Base-by-base conservation (phyloP, 2,329 filamentous ascomycete genomes). In the Fusarium multiceps region DNA sequence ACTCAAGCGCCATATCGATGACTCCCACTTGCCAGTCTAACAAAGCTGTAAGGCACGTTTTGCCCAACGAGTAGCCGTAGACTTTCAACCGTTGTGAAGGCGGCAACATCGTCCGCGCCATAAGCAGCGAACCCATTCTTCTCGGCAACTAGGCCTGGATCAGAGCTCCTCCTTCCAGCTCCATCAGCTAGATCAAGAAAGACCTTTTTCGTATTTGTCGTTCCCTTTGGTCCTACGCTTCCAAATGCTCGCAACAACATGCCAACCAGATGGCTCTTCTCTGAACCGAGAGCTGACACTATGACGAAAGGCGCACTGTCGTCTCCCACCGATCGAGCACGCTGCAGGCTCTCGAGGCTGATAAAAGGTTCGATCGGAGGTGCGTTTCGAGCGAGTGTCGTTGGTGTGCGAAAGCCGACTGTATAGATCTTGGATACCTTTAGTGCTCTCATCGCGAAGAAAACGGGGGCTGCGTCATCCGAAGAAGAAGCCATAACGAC, bases 11-110 rank as follows among this genome's bases (percentile, higher is more conserved):
- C 87, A 69, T 83, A 87, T 64, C 86, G 78, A 28, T 80, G 82
- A 23, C 84, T 79, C 4, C 86, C 86, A 50, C 85, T 85, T 3
- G 93, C 92, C 76, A 96, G 83, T 50, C 92, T 86, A 43, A 96
- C 93, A 82, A 97, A 97, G 80, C 92, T 94, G 80, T 93, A 95
- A 8, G 92, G 92, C 59, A 96, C 92, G 77, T 96, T 96, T 81
- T 96, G 92, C 12, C 93, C 93, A 13, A 95, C 92, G 25, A 97
- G 84, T 63, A 94, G 79, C 71, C 93, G 85, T 58, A 96, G 80
- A 50, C 90, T 95, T 80, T 96, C 92, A 7, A 95, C 93, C 4
- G 92, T 94, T 23, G 92, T 94, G 82, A 94, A 96, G 1, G 93
- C 92, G 59, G 90, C 91, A 32, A 94, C 91, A 78, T 97, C 93